Conservation (phyloP, 1,284 basidiomycete species). For the Coniferiporia weirii region DNA sequence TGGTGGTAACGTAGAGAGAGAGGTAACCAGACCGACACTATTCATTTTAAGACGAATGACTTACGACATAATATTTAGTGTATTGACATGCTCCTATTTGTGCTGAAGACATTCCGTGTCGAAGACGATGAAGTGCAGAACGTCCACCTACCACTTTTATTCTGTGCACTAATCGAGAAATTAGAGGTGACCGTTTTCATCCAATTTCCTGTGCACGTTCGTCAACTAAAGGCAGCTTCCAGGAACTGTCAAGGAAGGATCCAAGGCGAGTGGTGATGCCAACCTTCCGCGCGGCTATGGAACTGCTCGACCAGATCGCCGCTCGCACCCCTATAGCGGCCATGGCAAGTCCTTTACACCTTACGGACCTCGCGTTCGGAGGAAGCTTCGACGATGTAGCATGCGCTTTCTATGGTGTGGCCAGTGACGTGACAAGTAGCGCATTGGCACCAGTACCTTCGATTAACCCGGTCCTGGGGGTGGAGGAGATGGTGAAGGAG, state of each 20-base stretch:
- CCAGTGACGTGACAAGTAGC: not conserved
- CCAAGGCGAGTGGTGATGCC: conserved; percentile 31
- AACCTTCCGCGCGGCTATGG: conserved; percentile 40
- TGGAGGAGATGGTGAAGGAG: conserved; percentile 2
- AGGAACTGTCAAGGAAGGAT: conserved; percentile 34
- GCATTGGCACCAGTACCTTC: not conserved
- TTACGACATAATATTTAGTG: conserved; percentile 36
- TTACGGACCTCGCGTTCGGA: conserved; percentile 16
- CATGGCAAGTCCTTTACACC: conserved; percentile 17
- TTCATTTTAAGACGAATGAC: not conserved
- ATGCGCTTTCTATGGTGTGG: conserved; percentile 14
- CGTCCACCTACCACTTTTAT: conserved; percentile 77
- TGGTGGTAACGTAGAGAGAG: conserved; percentile 36
- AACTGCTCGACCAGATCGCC: conserved; percentile 49
- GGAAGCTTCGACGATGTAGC: conserved; percentile 18
- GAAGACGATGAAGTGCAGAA: conserved; percentile 81
- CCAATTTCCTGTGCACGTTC: conserved; percentile 1
- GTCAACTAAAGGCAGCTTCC: conserved; percentile 3
- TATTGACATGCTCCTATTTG: conserved; percentile 59
- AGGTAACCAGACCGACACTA: conserved; percentile 33
- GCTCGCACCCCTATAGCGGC: conserved; percentile 39
- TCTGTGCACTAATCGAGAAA: conserved; percentile 59
- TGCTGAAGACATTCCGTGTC: conserved; percentile 61
- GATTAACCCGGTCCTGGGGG: not conserved
- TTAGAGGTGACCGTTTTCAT: conserved; percentile 44